Conservation (phyloP, 805 yeast species). For the baker's yeast (Saccharomyces cerevisiae) region DNA sequence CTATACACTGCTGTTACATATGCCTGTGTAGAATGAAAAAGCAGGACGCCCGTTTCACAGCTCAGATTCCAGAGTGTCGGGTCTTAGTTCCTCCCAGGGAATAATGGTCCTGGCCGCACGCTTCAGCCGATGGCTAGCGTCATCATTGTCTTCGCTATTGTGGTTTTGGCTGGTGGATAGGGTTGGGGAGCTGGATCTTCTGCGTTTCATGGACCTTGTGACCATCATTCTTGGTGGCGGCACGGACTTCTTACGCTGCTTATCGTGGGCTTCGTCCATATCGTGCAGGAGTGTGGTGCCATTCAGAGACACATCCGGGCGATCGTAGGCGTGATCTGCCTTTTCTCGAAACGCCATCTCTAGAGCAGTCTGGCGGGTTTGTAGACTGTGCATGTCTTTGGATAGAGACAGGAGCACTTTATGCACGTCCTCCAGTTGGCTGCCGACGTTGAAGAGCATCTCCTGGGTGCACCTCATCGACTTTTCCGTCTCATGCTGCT, state of each 20-base stretch:
- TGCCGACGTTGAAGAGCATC: conserved; percentile 4
- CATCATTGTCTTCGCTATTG: neutral
- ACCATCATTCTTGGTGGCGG: conserved; percentile 10
- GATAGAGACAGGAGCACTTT: conserved; percentile 15
- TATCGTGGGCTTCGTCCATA: conserved; percentile 1
- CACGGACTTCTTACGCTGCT: conserved; percentile 2
- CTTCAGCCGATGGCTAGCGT: neutral
- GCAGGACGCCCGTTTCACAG: neutral
- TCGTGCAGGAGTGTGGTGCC: conserved; percentile 9
- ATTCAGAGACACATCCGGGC: neutral
- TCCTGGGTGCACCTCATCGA: conserved; percentile 5
- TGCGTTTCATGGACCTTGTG: conserved; percentile 1
- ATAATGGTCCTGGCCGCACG: conserved; percentile 18
- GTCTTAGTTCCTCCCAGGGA: conserved; percentile 26
- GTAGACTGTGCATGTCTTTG: conserved; percentile 10
- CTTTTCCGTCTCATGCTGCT: neutral
- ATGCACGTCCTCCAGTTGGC: conserved; percentile 16
- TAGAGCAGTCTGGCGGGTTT: conserved; percentile 10
- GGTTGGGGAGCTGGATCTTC: neutral
- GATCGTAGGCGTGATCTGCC: neutral
- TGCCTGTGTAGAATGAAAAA: neutral
- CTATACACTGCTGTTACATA: neutral
- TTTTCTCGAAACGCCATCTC: conserved; percentile 5
- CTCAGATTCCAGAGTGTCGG: neutral
- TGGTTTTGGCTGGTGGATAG: neutral